Percentiles rank a stretch among this genome's conserved stretches.
Conservation (phyloP, 2,329 filamentous ascomycete genomes). For the Pseudocercospora fuligena region DNA sequence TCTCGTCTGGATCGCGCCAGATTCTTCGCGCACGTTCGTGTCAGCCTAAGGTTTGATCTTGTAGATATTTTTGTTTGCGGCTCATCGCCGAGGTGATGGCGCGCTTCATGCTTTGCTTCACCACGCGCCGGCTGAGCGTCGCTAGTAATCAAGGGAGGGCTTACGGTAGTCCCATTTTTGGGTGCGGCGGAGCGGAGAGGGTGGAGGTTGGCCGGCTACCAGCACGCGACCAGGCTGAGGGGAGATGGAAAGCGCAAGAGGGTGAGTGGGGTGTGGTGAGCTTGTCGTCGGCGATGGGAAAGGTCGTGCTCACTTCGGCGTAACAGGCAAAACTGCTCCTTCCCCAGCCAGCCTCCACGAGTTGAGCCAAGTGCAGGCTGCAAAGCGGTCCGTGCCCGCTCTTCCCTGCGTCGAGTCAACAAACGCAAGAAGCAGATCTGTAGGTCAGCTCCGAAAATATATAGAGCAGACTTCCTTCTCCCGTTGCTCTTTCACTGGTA, state of each 20-base stretch:
- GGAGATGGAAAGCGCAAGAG: slow-evolving; percentile 21
- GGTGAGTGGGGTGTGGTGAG: slow-evolving; percentile 18
- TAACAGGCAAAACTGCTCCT: not conserved
- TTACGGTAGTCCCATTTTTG: slow-evolving; percentile 56
- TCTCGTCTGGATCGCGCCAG: slow-evolving; percentile 59
- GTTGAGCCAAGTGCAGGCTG: not conserved
- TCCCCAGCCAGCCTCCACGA: slow-evolving; percentile 1
- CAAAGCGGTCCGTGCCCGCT: not conserved
- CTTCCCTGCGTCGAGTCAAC: not conserved
- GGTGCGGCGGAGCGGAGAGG: slow-evolving; percentile 15
- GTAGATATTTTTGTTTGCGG: slow-evolving; percentile 11
- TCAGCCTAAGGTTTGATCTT: slow-evolving; percentile 18
- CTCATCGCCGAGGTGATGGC: slow-evolving; percentile 7
- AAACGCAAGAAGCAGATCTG: not conserved
- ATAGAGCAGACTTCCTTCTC: not conserved
- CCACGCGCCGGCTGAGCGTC: slow-evolving; percentile 18
- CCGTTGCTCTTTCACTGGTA: not conserved
- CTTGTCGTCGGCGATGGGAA: slow-evolving; percentile 4
- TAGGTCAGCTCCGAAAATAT: not conserved
- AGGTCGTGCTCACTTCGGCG: not conserved
- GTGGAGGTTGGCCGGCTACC: slow-evolving; percentile 24
- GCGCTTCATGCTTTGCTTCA: slow-evolving; percentile 22
- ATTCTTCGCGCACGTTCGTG: slow-evolving; percentile 40
- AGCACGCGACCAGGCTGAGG: slow-evolving; percentile 31
- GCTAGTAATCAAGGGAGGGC: slow-evolving; percentile 32